Percentiles rank a stretch among this genome's conserved stretches.
phyloP scores from a whole-genome alignment of 2,329 filamentous ascomycete genomes.

The Aureobasidium sp. region DNA sequence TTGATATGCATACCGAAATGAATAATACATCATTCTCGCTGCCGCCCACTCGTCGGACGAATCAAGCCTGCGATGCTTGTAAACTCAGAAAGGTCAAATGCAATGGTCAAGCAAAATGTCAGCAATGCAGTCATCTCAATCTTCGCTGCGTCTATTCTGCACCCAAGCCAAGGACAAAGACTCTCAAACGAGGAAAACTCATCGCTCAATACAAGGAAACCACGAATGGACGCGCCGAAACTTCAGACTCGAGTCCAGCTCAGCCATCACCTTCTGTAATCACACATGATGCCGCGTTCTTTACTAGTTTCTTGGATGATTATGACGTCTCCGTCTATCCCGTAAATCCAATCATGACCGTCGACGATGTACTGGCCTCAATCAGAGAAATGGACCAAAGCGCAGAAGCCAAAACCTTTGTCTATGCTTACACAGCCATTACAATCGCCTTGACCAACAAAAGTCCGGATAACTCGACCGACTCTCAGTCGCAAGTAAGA shows the following conservation, averaged over 20 bases:
- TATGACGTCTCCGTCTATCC: constrained; percentile 42
- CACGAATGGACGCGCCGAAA: constrained; percentile 24
- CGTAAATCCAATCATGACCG: constrained; percentile 41
- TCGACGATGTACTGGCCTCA: constrained; percentile 32
- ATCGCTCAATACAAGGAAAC: constrained; percentile 37
- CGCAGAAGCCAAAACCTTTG: constrained; percentile 35
- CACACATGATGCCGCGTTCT: constrained; percentile 28
- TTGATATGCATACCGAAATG: constrained; percentile 1
- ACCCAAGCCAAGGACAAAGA: constrained; percentile 32
- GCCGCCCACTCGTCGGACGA: constrained; percentile 9
- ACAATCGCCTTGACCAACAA: constrained; percentile 38
- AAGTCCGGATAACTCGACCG: constrained; percentile 12
- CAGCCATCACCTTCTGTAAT: constrained; percentile 10
- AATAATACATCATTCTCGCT: constrained; percentile 10
- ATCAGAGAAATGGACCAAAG: constrained; percentile 34
- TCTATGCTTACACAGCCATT: constrained; percentile 41
- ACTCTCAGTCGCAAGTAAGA: constrained; percentile 7
- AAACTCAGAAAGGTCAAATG: constrained; percentile 42
- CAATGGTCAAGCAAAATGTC: constrained; percentile 40
- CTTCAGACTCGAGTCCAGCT: constrained; percentile 17
- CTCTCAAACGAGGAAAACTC: constrained; percentile 34
- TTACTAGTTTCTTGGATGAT: constrained; percentile 38
- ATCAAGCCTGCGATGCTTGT: constrained; percentile 43
- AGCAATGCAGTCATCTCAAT: constrained; percentile 38
- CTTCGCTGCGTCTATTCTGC: constrained; percentile 41